phyloP scores from a whole-genome alignment of 2,329 filamentous ascomycete species.

The Coniosporium tulheliwenetii region DNA sequence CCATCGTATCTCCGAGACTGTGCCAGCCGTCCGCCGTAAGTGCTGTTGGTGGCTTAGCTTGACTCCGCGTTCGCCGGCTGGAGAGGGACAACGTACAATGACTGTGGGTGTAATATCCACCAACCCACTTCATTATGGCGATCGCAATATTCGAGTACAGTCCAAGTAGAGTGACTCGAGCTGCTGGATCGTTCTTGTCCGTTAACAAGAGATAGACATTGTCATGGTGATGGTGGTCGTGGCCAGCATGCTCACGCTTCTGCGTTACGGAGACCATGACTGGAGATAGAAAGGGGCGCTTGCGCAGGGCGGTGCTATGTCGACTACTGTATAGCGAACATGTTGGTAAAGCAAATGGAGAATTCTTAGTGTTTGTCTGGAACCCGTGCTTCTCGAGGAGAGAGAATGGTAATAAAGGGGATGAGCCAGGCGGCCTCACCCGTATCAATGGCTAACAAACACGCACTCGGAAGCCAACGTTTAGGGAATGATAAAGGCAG shows the following conservation, averaged over 20 bases:
- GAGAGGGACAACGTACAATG: not conserved
- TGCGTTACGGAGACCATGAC: not conserved
- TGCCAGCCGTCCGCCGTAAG: constrained; percentile 92
- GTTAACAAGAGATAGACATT: constrained; percentile 66
- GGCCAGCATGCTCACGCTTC: constrained; percentile 14
- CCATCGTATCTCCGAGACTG: constrained; percentile 85
- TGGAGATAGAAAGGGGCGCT: not conserved
- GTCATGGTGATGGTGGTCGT: constrained; percentile 64
- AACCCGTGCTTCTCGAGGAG: not conserved
- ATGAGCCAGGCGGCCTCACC: not conserved
- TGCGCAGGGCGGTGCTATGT: not conserved
- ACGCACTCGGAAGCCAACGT: not conserved
- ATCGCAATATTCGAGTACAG: constrained; percentile 83
- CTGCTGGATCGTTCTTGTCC: constrained; percentile 83
- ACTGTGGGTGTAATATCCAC: constrained; percentile 44
- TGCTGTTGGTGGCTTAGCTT: constrained; percentile 22
- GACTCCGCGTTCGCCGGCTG: not conserved
- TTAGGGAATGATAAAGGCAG: not conserved
- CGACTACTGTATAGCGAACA: not conserved
- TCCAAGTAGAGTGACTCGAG: constrained; percentile 82
- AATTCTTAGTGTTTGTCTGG: not conserved
- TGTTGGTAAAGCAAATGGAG: not conserved
- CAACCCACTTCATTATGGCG: constrained; percentile 83
- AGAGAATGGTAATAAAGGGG: not conserved
- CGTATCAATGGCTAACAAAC: not conserved